A percentile compares a stretch with the other conserved stretches of the same genome.
These are phyloP conservation scores for Megacollybia marginata DNA, from an alignment of 768 basidiomycete genomes.

Conservation along the genomic window DNA sequence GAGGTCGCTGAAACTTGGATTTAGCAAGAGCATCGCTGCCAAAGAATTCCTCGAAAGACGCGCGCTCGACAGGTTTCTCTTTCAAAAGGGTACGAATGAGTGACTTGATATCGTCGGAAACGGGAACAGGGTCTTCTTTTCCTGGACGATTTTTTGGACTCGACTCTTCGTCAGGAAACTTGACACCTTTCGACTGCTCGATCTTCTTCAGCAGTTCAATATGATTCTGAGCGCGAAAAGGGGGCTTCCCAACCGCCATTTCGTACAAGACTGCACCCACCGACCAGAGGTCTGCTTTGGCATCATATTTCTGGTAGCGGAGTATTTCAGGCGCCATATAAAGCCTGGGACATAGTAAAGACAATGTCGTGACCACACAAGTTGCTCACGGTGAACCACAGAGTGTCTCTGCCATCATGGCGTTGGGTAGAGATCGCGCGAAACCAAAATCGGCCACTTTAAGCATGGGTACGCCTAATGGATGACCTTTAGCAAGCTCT, in stretches of 20 bases:
- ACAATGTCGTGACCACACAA: not conserved
- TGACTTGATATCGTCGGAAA: slow-evolving; percentile 79
- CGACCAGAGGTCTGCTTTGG: slow-evolving; percentile 97
- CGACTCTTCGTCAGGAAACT: slow-evolving; percentile 87
- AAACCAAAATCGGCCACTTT: slow-evolving; percentile 99
- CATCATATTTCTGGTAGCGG: slow-evolving; percentile 95
- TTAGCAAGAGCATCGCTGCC: slow-evolving; percentile 68
- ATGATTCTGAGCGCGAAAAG: slow-evolving; percentile 93
- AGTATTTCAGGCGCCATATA: slow-evolving; percentile 99
- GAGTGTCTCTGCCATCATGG: slow-evolving; percentile 94
- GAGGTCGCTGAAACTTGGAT: slow-evolving; percentile 65
- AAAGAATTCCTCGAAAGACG: slow-evolving; percentile 92
- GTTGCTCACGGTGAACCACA: slow-evolving; percentile 89
- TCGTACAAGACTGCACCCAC: slow-evolving; percentile 96
- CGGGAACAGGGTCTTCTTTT: slow-evolving; percentile 46
- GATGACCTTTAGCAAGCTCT: slow-evolving; percentile 83
- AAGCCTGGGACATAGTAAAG: slow-evolving; percentile 37
- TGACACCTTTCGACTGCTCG: slow-evolving; percentile 83
- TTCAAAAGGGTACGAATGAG: slow-evolving; percentile 82
- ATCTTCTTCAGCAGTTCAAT: slow-evolving; percentile 93
- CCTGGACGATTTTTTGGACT: slow-evolving; percentile 35
- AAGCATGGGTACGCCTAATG: slow-evolving; percentile 86
- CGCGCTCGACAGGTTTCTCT: slow-evolving; percentile 76
- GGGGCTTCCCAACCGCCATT: slow-evolving; percentile 89
- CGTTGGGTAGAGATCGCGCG: slow-evolving; percentile 83